A percentile compares a stretch with the other conserved stretches of the same genome.
Conservation (phyloP, 1,139 yeast genomes). For the Blastobotrys illinoisensis region DNA sequence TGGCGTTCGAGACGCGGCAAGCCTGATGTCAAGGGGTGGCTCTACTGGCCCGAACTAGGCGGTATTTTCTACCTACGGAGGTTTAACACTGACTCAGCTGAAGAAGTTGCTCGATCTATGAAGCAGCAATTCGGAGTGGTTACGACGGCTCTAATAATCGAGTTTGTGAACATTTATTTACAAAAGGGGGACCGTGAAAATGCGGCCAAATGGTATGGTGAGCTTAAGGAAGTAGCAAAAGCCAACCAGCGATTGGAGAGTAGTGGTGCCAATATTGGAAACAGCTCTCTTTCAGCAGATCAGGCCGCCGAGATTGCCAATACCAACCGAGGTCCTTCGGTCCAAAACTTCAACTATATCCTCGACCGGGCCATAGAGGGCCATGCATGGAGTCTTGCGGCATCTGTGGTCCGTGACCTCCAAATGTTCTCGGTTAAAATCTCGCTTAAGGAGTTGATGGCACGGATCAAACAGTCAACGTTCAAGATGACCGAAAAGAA, state of each 20-base stretch:
- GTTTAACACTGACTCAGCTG: conserved; percentile 20
- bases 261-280: background rate
- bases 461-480: conserved; percentile 15
- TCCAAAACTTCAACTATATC: background rate
- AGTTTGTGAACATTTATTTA: conserved; percentile 22
- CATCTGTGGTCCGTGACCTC: conserved; percentile 15
- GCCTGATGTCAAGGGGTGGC: conserved; percentile 23
- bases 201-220: conserved; percentile 20
- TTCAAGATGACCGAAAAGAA: conserved; percentile 3
- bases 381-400: conserved; percentile 17
- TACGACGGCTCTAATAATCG: conserved; percentile 23
- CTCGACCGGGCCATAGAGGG: conserved; percentile 2
- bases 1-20: conserved; percentile 30
- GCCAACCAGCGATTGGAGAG: conserved; percentile 1
- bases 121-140: conserved; percentile 16
- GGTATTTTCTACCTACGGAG: conserved; percentile 28
- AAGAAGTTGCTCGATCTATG: conserved; percentile 21
- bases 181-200: conserved; percentile 10
- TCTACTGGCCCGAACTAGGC: conserved; percentile 35
- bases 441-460: conserved; percentile 18
- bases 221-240: conserved; percentile 15
- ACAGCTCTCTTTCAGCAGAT: background rate
- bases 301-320: conserved; percentile 6
- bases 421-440: conserved; percentile 15
- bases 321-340: conserved; percentile 1